Evolutionary conservation across 2,329 filamentous ascomycete genomes (phyloP).

Genomic region (Ascochyta koolunga): DNA sequence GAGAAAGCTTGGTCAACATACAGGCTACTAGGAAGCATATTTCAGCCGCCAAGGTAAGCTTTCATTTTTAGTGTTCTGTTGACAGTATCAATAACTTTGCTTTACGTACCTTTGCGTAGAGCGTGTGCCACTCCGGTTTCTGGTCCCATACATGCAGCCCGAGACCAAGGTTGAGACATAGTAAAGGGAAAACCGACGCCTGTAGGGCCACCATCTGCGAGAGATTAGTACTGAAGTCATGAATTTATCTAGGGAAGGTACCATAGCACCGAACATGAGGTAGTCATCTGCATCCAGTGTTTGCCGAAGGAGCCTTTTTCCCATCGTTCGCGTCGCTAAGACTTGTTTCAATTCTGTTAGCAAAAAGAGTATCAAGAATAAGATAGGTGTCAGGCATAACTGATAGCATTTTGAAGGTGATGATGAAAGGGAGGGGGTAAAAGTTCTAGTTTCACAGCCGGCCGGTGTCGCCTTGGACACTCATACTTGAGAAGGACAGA

Average conservation of each 20-base stretch:
- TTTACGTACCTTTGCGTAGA: slow-evolving; percentile 30
- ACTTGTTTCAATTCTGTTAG: not conserved
- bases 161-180: slow-evolving; percentile 26
- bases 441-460: too few relatives aligned
- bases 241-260: slow-evolving; percentile 1
- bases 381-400: not conserved
- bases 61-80: not conserved
- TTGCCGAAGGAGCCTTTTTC: slow-evolving; percentile 28
- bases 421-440: not conserved
- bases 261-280: slow-evolving; percentile 34
- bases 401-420: not conserved
- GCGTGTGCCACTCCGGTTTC: slow-evolving; percentile 28
- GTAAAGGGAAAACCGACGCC: slow-evolving; percentile 27
- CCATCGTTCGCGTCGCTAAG: slow-evolving; percentile 27
- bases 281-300: slow-evolving; percentile 33
- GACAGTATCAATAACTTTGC: not conserved
- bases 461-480: too few relatives aligned
- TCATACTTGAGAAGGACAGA: too few relatives aligned
- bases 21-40: slow-evolving; percentile 32
- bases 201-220: slow-evolving; percentile 24
- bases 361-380: not conserved
- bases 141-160: slow-evolving; percentile 38
- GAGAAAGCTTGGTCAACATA: slow-evolving; percentile 35
- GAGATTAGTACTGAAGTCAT: not conserved
- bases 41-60: slow-evolving; percentile 31